A percentile compares a stretch with the other conserved stretches of the same genome.
Evolutionary conservation across 768 basidiomycete species (phyloP).

Genomic region (Infundibulicybe gibba): DNA sequence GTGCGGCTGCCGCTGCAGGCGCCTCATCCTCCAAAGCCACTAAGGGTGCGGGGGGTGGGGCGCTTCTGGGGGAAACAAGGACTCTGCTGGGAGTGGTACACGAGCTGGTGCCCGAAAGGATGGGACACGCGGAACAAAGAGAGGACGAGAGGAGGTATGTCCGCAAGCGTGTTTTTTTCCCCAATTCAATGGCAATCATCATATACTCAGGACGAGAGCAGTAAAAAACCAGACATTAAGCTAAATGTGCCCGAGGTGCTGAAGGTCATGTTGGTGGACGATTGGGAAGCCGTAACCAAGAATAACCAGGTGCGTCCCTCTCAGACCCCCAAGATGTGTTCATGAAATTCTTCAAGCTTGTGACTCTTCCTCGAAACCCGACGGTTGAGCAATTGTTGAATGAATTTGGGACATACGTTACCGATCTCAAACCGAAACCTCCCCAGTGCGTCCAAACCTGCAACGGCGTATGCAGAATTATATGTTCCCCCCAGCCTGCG

Average conservation of each 20-base stretch:
- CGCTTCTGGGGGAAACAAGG: constrained; percentile 12
- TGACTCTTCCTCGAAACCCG: constrained; percentile 77
- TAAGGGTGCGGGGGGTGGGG: constrained; percentile 7
- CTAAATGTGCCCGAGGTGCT: constrained; percentile 86
- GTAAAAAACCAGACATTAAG: constrained; percentile 85
- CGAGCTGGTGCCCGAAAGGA: constrained; percentile 48
- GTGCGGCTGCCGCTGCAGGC: constrained; percentile 18
- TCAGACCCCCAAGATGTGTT: background rate
- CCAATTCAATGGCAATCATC: background rate
- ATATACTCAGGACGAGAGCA: constrained; percentile 62
- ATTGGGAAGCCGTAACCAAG: constrained; percentile 98
- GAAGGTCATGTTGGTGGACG: constrained; percentile 88
- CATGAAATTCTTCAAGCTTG: constrained; percentile 49
- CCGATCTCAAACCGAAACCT: constrained; percentile 44
- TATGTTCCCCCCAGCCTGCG: constrained; percentile 43
- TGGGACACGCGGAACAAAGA: constrained; percentile 61
- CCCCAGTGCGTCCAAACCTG: constrained; percentile 31
- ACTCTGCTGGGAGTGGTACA: constrained; percentile 26
- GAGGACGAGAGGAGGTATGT: constrained; percentile 72
- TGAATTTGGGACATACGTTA: constrained; percentile 70
- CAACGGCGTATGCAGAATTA: too few species aligned
- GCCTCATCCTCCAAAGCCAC: constrained; percentile 14
- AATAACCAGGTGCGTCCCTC: constrained; percentile 68
- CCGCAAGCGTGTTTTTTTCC: constrained; percentile 6
- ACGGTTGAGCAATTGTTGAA: constrained; percentile 74